Base-by-base conservation (phyloP, 1,139 yeast genomes). In the Pichia sp. region DNA sequence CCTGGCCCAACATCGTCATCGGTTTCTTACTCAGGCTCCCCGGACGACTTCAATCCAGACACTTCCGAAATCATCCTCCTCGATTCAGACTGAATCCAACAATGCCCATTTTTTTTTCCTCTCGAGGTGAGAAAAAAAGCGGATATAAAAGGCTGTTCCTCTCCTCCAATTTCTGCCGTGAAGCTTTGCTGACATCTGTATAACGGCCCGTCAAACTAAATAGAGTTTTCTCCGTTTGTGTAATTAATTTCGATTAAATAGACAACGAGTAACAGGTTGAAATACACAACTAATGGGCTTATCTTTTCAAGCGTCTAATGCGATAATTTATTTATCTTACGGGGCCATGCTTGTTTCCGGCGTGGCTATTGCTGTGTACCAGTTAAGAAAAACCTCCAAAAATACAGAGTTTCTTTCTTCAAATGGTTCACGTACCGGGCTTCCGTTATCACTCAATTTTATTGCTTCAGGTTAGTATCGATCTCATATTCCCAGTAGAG, bases 391-490 rank as follows among this genome's bases (percentile, higher is more conserved):
- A 41, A 70, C 74, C 36, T 73, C 74, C 50, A 61, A 42, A 8
- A 68, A 71, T 46, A 72, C 74, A 44, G 75, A 80, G 2, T 89
- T 86, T 62, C 70, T 89, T 50, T 75, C 89, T 1, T 83, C 90
- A 1, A 89, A 89, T 68, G 87, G 93, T 18, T 83, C 96, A 3
- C 90, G 87, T 63, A 74, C 76, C 50, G 95, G 89, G 26, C 45
- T 87, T n/a, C 96, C 96, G 0, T 72, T 89, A 59, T 87, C 96
- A 0, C 73, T 89, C 56, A 89, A 89, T 66, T 89, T 89, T 65
- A 81, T 89, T 55, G 96, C 96, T 49, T 84, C 95, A 60, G 95
- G 95, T 80, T 77, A 73, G 93, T 84, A 68, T 60, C 47, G 36
- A 41, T 48, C 8, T 4, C 23, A 46, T 19, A 36, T 28, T 13